phyloP scores from a whole-genome alignment of 306 rosid species.

The Rubus idaeus region DNA sequence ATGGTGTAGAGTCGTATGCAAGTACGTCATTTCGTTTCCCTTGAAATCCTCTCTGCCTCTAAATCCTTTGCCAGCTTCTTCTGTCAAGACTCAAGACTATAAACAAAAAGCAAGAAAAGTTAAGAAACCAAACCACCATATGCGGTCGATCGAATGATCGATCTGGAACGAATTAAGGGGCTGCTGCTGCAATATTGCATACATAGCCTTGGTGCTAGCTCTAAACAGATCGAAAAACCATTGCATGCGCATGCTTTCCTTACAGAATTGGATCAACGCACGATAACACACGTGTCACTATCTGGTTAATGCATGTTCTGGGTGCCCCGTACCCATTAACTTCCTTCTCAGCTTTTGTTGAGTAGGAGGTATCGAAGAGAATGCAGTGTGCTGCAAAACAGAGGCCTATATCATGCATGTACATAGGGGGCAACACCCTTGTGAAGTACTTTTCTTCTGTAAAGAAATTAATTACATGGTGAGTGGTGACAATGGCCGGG shows the following conservation, averaged over 20 bases:
- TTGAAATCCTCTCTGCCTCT: background rate
- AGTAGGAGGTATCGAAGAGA: background rate
- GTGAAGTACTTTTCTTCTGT: too few relatives aligned
- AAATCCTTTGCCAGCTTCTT: background rate
- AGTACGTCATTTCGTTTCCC: slow-evolving; percentile 1
- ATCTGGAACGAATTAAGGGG: background rate
- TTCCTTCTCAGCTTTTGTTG: background rate
- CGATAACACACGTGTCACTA: background rate
- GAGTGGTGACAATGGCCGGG: too few relatives aligned
- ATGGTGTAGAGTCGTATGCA: background rate
- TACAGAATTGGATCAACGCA: background rate
- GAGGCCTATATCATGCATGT: background rate
- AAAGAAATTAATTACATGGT: too few relatives aligned
- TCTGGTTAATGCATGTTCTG: background rate
- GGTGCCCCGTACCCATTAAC: background rate
- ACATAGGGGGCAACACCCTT: background rate
- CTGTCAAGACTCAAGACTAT: background rate
- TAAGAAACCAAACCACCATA: background rate
- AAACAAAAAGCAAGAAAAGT: background rate
- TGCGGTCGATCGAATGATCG: background rate
- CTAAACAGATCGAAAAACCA: background rate
- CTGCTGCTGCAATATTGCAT: background rate
- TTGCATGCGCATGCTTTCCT: background rate
- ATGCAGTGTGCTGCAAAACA: background rate
- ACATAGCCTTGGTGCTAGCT: background rate